These are phyloP conservation scores for Malus hybrid DNA, from an alignment of 331 rosid species.

Conservation along the genomic window DNA sequence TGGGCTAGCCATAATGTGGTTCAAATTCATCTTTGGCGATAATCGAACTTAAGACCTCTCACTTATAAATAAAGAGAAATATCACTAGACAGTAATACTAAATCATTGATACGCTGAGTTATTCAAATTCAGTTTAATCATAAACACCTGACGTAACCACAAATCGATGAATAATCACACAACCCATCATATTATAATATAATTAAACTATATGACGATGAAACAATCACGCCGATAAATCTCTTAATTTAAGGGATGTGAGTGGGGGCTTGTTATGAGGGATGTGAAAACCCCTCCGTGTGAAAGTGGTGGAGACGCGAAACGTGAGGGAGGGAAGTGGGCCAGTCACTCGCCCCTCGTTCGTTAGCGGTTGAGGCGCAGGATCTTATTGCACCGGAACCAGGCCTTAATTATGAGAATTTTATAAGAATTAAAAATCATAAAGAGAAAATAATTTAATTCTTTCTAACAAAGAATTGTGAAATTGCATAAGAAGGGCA, in stretches of 20 bases:
- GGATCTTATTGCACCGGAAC: neutral
- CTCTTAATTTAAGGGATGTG: too few species aligned
- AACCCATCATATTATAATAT: too few species aligned
- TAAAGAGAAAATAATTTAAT: neutral
- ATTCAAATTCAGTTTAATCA: too few species aligned
- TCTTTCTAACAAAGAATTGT: neutral
- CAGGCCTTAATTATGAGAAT: neutral
- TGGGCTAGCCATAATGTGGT: too few species aligned
- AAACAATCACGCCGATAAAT: too few species aligned
- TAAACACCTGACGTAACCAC: too few species aligned
- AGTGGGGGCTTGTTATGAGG: neutral
- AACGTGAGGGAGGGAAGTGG: neutral
- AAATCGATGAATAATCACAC: too few species aligned
- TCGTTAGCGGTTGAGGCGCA: constrained; percentile 25
- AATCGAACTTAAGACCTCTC: accelerated
- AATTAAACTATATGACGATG: too few species aligned
- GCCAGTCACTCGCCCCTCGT: constrained; percentile 8
- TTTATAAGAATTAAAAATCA: neutral
- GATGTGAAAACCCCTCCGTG: too few species aligned
- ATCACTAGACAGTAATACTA: accelerated
- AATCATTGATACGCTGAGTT: accelerated
- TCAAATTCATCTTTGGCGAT: accelerated
- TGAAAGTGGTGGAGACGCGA: neutral
- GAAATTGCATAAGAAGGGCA: neutral
- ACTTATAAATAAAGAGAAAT: too few species aligned